Evolutionary conservation across 148 eudicot genomes (phyloP).

Genomic region (Arbutus unedo): DNA sequence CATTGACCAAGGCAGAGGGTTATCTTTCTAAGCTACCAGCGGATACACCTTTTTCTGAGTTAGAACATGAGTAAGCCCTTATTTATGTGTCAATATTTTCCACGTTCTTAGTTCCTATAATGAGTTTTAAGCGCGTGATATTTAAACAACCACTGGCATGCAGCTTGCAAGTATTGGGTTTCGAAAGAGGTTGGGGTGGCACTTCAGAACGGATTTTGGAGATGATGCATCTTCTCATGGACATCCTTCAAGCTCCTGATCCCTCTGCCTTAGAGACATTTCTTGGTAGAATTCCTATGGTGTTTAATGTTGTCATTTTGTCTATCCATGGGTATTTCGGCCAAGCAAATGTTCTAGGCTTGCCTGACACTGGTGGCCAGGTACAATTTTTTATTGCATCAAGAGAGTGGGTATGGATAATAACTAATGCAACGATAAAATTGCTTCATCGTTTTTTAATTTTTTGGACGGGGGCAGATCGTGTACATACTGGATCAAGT

Average conservation of each 20-base stretch:
- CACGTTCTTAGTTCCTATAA: not conserved
- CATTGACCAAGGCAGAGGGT: slow-evolving; percentile 81
- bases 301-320: slow-evolving; percentile 86
- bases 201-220: slow-evolving; percentile 64
- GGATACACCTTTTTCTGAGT: slow-evolving; percentile 71
- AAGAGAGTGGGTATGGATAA: no score
- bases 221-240: slow-evolving; percentile 91
- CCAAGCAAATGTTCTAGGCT: slow-evolving; percentile 94
- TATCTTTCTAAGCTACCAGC: slow-evolving; percentile 62
- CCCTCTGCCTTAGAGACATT: slow-evolving; percentile 78
- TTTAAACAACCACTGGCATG: slow-evolving; percentile 5
- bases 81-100: not conserved
- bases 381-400: slow-evolving; percentile 26
- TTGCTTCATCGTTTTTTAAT: not conserved
- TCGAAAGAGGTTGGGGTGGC: slow-evolving; percentile 98
- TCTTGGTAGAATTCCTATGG: slow-evolving; percentile 95
- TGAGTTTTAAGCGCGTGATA: slow-evolving; percentile 3
- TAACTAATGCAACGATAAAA: no score
- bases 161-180: slow-evolving; percentile 91
- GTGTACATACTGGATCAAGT: slow-evolving; percentile 98
- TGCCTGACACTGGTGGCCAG: slow-evolving; percentile 99
- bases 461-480: slow-evolving; percentile 40
- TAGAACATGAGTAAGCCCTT: slow-evolving; percentile 63
- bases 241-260: slow-evolving; percentile 98
- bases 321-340: slow-evolving; percentile 96